Evolutionary conservation across 345 rosid species (phyloP), one percentile per base, ranked within the genome.

Genomic region (Xanthoceras sorbifolium): DNA sequence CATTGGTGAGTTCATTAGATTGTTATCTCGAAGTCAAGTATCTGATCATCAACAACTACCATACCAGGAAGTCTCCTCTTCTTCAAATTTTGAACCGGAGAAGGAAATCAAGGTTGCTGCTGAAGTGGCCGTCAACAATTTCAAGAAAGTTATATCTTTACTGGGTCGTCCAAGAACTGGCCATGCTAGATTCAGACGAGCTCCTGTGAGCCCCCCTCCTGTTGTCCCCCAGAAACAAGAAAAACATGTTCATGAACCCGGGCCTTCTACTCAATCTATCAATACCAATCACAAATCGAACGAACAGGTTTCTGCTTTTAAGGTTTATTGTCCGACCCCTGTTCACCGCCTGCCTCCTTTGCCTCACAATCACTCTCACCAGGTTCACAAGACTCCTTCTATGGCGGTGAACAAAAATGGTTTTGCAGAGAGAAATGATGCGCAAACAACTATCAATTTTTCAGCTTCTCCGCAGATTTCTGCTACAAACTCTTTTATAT

Each of bases 131-230:
- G 98, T 95, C 9, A 85, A 85, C 78, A 90, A 84, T 62, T 95
- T 95, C 86, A 90, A 82, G 77, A 95, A 87, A 76, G 85, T 95
- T 17, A 91, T 93, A 42, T 90, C 93, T 67, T 69, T 95, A 18
- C 87, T 95, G 38, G 97, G 80, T 42, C 84, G 87, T 82, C 88
- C 86, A 6, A 87, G 94, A 83, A 89, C 90, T 4, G 98, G 99
- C n/a, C 99, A 93, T 71, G 98, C 99, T 44, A 90, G 99, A 31
- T 95, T 95, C 77, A 85, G 97, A 65, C 74, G 88, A 76, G 92
- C 89, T 2, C 92, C 93, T 42, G 69, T 69, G 9, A 25, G 66
- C 18, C 18, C 77, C 5, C 1, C 63, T 42, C 29, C 65, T 20
- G 67, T 31, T 48, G 25, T 32, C 22, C 73, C 68, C 9, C 26